Evolutionary conservation across 352 stramenopile genomes (phyloP).

Genomic region (Phytophthora crassamura): DNA sequence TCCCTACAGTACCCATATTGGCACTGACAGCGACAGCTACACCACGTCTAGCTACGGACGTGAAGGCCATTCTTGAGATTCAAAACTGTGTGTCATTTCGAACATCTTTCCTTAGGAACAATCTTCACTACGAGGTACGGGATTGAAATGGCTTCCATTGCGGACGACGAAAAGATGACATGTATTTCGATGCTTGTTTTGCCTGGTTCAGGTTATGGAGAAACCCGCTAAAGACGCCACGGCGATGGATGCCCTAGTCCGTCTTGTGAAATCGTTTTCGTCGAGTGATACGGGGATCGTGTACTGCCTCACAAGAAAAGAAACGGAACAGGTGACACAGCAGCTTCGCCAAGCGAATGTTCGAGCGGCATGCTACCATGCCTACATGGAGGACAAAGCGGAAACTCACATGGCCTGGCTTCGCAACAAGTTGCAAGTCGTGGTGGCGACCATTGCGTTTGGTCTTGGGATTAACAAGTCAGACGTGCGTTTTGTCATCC

Average conservation of each 20-base stretch:
- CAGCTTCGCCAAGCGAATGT: constrained; percentile 79
- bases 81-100: constrained; percentile 86
- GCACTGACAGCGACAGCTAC: constrained; percentile 92
- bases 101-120: constrained; percentile 91
- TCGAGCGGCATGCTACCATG: constrained; percentile 90
- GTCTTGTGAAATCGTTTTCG: constrained; percentile 77
- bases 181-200: neutral
- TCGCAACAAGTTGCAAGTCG: constrained; percentile 75
- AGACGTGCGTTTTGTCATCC: constrained; percentile 92
- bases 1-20: constrained; percentile 91
- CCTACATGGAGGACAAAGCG: constrained; percentile 73
- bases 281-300: constrained; percentile 86
- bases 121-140: constrained; percentile 90
- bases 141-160: constrained; percentile 13
- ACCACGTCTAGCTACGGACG: constrained; percentile 69
- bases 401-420: constrained; percentile 70
- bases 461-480: constrained; percentile 95
- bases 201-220: constrained; percentile 38
- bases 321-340: constrained; percentile 89
- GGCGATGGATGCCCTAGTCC: constrained; percentile 67
- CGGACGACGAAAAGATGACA: neutral
- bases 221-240: constrained; percentile 58
- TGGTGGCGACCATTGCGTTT: constrained; percentile 95
- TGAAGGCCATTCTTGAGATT: constrained; percentile 81
- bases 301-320: constrained; percentile 93